Evolutionary conservation across 352 stramenopile genomes (phyloP).

Genomic region (Peronospora belbahrii): DNA sequence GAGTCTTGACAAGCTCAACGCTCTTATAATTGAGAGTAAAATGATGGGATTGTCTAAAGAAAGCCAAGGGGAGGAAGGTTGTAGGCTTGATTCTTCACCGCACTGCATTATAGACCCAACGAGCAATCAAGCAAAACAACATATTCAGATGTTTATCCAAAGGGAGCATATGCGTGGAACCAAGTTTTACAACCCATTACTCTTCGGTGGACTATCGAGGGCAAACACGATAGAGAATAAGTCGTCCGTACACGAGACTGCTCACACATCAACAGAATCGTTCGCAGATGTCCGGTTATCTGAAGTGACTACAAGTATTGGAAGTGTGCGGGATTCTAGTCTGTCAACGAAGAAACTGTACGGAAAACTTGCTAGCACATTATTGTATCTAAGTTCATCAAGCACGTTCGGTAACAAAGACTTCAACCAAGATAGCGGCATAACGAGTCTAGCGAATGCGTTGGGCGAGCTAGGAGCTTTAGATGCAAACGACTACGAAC

Average conservation of each 20-base stretch:
- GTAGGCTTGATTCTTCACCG: neutral
- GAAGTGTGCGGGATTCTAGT: slow-evolving; percentile 17
- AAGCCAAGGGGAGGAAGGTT: slow-evolving; percentile 8
- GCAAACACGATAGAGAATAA: neutral
- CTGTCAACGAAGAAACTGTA: slow-evolving; percentile 16
- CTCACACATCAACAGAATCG: neutral
- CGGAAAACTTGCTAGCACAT: slow-evolving; percentile 41
- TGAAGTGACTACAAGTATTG: slow-evolving; percentile 23
- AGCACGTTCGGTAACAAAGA: slow-evolving; percentile 8
- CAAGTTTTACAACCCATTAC: slow-evolving; percentile 48
- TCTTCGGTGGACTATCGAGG: slow-evolving; percentile 3
- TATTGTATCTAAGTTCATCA: slow-evolving; percentile 44
- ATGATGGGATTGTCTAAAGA: slow-evolving; percentile 16
- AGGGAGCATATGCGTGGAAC: slow-evolving; percentile 32
- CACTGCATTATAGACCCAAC: neutral
- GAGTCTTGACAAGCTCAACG: slow-evolving; percentile 70
- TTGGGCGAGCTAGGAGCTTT: slow-evolving; percentile 63
- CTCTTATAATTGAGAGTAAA: slow-evolving; percentile 33
- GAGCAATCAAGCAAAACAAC: slow-evolving; percentile 23
- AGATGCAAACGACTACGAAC: slow-evolving; percentile 48
- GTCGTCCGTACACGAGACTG: neutral
- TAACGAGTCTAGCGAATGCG: slow-evolving; percentile 39
- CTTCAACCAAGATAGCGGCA: slow-evolving; percentile 4
- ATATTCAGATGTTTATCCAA: slow-evolving; percentile 59
- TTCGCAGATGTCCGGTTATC: slow-evolving; percentile 21